Conservation (phyloP, 805 yeast species). For the Candida schatavii region DNA sequence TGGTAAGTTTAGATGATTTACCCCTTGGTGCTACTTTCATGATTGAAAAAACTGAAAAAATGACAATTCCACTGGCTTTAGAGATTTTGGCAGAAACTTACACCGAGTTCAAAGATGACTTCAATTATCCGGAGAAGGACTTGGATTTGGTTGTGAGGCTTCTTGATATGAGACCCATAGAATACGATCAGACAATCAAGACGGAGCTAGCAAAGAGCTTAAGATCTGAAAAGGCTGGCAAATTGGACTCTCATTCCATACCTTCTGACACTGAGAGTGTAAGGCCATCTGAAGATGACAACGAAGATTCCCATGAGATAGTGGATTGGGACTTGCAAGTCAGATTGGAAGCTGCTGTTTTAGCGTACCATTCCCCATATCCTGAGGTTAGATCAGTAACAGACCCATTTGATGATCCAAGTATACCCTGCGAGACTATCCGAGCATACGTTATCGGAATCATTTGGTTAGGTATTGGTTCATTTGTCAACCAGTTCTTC, state of each 20-base stretch:
- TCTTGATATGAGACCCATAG: conserved; percentile 6
- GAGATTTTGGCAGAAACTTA: conserved; percentile 38
- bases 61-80: conserved; percentile 37
- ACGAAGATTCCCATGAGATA: conserved; percentile 6
- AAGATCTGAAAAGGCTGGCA: neutral
- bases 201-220: neutral
- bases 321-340: conserved; percentile 24
- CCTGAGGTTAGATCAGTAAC: conserved; percentile 31
- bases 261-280: neutral
- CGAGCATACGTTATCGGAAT: conserved; percentile 52
- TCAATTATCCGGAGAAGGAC: conserved; percentile 41
- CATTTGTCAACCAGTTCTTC: conserved; percentile 56
- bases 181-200: neutral
- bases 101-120: conserved; percentile 44
- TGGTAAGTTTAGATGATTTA: conserved; percentile 28
- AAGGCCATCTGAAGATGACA: neutral
- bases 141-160: conserved; percentile 28
- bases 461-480: conserved; percentile 49
- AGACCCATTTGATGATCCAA: conserved; percentile 35
- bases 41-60: conserved; percentile 21
- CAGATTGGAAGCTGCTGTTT: conserved; percentile 41
- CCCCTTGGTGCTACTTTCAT: conserved; percentile 28
- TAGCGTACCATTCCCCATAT: conserved; percentile 31
- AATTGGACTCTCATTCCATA: neutral
- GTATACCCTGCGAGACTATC: conserved; percentile 33